A percentile compares a stretch with the other conserved stretches of the same genome.
Evolutionary conservation across 139 green algal species (phyloP).

Genomic region (Tetraselmis chui): DNA sequence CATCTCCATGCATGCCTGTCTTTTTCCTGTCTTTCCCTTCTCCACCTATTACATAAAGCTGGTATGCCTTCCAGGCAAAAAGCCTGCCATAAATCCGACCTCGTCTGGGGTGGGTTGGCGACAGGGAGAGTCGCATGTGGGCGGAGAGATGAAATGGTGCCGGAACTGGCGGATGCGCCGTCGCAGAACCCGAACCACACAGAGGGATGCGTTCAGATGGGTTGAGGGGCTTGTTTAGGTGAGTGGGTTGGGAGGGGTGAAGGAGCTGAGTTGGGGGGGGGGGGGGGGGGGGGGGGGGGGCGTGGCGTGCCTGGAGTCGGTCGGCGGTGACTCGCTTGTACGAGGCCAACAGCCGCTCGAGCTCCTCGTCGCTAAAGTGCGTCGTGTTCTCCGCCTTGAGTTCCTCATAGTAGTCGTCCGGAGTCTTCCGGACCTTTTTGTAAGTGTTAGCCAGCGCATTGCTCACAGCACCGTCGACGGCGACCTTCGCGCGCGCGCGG

Average conservation of each 20-base stretch:
- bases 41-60: too few species aligned
- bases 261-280: conserved; percentile 4
- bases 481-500: neutral
- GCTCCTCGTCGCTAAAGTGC: conserved; percentile 18
- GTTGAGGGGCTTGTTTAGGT: too few species aligned
- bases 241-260: neutral
- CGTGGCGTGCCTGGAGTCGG: conserved; percentile 9
- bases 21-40: too few species aligned
- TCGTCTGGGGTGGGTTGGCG: too few species aligned
- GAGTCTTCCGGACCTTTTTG: conserved; percentile 9
- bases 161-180: too few species aligned
- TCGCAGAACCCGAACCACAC: too few species aligned
- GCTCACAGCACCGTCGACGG: conserved; percentile 1
- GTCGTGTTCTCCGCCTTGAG: conserved; percentile 22
- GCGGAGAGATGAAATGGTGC: too few species aligned
- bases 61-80: too few species aligned
- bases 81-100: too few species aligned
- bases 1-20: too few species aligned
- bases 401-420: conserved; percentile 20
- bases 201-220: too few species aligned
- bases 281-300: neutral
- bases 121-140: too few species aligned
- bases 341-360: conserved; percentile 13
- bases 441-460: neutral
- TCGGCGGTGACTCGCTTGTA: conserved; percentile 19